Evolutionary conservation across 371 early-diverging fungal genomes (phyloP).

Genomic region (Synchytrium microbalum): DNA sequence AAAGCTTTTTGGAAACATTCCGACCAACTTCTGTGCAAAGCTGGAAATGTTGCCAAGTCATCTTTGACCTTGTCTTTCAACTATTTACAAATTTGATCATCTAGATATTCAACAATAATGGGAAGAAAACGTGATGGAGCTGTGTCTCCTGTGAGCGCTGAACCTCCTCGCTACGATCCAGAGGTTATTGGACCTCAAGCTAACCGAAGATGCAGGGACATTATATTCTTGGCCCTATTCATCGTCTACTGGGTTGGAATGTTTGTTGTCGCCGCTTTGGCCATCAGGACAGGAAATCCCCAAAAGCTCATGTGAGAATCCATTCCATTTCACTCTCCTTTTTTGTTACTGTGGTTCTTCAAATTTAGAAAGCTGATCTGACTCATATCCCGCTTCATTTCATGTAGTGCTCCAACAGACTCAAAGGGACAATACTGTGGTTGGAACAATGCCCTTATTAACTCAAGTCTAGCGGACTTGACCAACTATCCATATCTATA

Average conservation of each 20-base stretch:
- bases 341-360: too few species aligned
- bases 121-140: too few species aligned
- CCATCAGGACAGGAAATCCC: constrained; percentile 27
- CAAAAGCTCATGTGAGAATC: constrained; percentile 20
- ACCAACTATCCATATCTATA: constrained; percentile 22
- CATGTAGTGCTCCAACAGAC: too few species aligned
- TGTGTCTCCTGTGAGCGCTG: too few species aligned
- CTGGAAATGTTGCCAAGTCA: too few species aligned
- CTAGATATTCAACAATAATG: too few species aligned
- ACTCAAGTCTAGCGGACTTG: constrained; percentile 10
- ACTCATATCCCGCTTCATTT: too few species aligned
- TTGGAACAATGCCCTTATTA: neutral
- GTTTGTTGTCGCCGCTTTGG: constrained; percentile 23
- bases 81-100: too few species aligned
- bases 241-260: constrained; percentile 33
- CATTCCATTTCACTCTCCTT: neutral
- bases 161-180: neutral
- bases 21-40: too few species aligned
- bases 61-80: too few species aligned
- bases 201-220: constrained; percentile 27
- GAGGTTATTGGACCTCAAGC: constrained; percentile 7
- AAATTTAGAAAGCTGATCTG: too few species aligned
- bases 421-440: neutral
- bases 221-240: constrained; percentile 26
- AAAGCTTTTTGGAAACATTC: too few species aligned